Percentiles rank a stretch among this genome's conserved stretches.
phyloP scores from a whole-genome alignment of 2,329 filamentous ascomycete species.

The Aspergillus sp. region DNA sequence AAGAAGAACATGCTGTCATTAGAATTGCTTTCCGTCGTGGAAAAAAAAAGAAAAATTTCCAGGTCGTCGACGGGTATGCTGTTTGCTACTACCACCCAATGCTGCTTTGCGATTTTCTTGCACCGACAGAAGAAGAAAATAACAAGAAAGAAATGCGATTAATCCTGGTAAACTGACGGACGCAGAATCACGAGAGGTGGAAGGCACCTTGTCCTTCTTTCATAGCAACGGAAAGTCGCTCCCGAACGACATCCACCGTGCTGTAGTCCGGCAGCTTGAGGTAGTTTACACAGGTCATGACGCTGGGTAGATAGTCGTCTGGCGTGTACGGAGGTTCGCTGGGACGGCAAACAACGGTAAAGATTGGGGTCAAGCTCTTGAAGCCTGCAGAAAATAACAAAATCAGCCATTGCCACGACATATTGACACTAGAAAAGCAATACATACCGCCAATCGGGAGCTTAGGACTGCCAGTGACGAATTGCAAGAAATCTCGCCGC shows the following conservation, averaged over 20 bases:
- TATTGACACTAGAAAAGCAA: neutral
- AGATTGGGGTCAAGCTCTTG: slow-evolving; percentile 94
- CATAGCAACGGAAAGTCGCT: slow-evolving; percentile 75
- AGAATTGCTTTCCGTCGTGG: neutral
- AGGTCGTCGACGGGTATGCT: no score
- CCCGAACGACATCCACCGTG: slow-evolving; percentile 63
- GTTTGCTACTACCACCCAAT: no score
- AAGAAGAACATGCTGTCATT: slow-evolving; percentile 10
- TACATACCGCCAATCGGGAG: slow-evolving; percentile 87
- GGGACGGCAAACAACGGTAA: slow-evolving; percentile 98
- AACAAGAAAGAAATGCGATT: neutral
- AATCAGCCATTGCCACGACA: slow-evolving; percentile 4
- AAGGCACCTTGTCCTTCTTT: slow-evolving; percentile 96
- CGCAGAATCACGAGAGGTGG: slow-evolving; percentile 64
- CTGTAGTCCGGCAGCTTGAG: slow-evolving; percentile 95
- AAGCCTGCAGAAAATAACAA: slow-evolving; percentile 55
- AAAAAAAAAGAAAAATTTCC: no score
- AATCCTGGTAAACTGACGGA: neutral
- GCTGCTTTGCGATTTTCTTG: no score
- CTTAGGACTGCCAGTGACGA: slow-evolving; percentile 95
- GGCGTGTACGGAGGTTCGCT: slow-evolving; percentile 87
- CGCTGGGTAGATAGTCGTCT: slow-evolving; percentile 96
- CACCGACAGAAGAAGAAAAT: slow-evolving; percentile 5
- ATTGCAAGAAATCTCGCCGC: slow-evolving; percentile 90
- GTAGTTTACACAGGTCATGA: slow-evolving; percentile 99